Evolutionary conservation across 2,329 filamentous ascomycete species (phyloP).

Genomic region (Penicillium sp.): DNA sequence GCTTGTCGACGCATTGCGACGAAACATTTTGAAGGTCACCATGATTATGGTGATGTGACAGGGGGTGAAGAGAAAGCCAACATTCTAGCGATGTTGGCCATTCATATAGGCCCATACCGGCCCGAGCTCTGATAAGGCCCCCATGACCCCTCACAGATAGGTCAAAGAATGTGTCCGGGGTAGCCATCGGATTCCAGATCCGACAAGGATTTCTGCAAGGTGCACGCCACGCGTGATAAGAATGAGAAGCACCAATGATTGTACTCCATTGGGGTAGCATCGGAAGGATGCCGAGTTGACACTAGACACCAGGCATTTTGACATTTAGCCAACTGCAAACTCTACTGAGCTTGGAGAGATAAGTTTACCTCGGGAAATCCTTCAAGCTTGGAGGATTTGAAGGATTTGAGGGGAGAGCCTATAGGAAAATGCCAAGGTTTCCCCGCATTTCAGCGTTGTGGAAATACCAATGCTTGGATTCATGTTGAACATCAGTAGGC

Average conservation of each 20-base stretch:
- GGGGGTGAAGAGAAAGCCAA: background rate
- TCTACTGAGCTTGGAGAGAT: background rate
- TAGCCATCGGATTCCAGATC: slow-evolving; percentile 7
- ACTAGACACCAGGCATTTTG: background rate
- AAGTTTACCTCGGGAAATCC: background rate
- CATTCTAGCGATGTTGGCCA: background rate
- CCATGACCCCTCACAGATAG: slow-evolving; percentile 14
- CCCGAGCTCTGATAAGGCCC: background rate
- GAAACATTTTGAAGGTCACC: slow-evolving; percentile 15
- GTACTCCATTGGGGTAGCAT: background rate
- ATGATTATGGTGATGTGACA: slow-evolving; percentile 1
- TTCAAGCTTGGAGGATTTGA: no score
- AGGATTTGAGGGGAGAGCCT: background rate
- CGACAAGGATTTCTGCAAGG: background rate
- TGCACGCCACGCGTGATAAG: slow-evolving; percentile 4
- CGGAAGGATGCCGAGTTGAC: background rate
- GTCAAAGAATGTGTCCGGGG: background rate
- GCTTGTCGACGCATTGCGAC: slow-evolving; percentile 8
- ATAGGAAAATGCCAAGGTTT: background rate
- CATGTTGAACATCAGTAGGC: no score
- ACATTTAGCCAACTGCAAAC: background rate
- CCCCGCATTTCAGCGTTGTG: background rate
- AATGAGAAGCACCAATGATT: slow-evolving; percentile 6
- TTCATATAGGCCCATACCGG: background rate
- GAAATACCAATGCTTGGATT: no score